Evolutionary conservation across 306 rosid species (phyloP).

Genomic region (Glycine latifolia): DNA sequence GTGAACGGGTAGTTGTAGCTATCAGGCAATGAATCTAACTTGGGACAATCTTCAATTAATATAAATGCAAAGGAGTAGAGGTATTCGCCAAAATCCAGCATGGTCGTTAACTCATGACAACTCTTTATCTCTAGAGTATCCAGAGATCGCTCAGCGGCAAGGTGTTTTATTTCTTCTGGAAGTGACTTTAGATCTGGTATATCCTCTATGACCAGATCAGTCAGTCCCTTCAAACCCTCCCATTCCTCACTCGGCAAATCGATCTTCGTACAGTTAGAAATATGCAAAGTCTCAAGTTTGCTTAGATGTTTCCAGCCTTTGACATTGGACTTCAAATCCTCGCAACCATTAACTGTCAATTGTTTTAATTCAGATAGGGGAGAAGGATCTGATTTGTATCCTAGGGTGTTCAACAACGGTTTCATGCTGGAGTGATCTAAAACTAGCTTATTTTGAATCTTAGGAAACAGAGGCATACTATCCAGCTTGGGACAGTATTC

Average conservation of each 20-base stretch:
- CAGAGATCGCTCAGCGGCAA: background rate
- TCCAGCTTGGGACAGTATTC: slow-evolving; percentile 2
- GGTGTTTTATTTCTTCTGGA: background rate
- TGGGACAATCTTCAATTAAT: too few species aligned
- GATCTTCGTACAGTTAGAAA: background rate
- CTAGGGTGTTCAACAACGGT: background rate
- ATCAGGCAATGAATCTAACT: too few species aligned
- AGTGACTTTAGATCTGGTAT: background rate
- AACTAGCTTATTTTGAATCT: background rate
- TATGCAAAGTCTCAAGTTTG: background rate
- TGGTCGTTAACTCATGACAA: background rate
- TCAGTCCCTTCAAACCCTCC: background rate
- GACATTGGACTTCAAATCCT: background rate
- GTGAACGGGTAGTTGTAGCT: too few species aligned
- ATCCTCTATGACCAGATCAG: background rate
- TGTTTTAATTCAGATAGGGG: background rate
- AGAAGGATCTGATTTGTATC: too few species aligned
- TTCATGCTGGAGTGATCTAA: slow-evolving; percentile 2
- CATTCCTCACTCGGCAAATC: background rate
- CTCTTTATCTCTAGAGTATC: background rate
- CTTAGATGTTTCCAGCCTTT: background rate
- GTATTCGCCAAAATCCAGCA: too few species aligned
- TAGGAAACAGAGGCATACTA: slow-evolving; percentile 9
- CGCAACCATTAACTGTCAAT: background rate
- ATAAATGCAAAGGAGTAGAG: too few species aligned